These are phyloP conservation scores for Phytophthora nicotianae DNA, from an alignment of 352 stramenopile genomes.

Conservation along the genomic window DNA sequence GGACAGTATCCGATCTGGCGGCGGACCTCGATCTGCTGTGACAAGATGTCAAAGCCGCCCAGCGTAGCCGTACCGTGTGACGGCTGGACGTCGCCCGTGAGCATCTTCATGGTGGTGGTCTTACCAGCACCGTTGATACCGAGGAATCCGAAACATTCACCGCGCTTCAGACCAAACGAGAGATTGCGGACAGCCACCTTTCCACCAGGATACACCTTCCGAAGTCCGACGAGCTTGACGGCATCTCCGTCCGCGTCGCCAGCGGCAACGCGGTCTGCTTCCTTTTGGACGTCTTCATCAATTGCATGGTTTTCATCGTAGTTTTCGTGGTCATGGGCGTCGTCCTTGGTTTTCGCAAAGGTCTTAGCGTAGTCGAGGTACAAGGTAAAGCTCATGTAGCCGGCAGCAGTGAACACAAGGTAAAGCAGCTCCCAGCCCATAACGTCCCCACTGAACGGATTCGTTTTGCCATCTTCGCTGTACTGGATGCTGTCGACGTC, in stretches of 20 bases:
- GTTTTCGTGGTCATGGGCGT: background rate
- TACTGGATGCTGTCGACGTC: slow-evolving; percentile 26
- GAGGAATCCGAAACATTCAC: slow-evolving; percentile 94
- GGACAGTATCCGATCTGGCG: slow-evolving; percentile 90
- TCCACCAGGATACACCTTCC: slow-evolving; percentile 49
- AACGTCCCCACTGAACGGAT: slow-evolving; percentile 52
- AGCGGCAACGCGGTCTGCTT: slow-evolving; percentile 33
- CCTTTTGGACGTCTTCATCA: slow-evolving; percentile 43
- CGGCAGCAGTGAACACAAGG: slow-evolving; percentile 18
- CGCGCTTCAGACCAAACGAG: slow-evolving; percentile 71
- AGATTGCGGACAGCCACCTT: slow-evolving; percentile 83
- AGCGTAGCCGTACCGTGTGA: slow-evolving; percentile 30
- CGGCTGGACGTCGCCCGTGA: slow-evolving; percentile 86
- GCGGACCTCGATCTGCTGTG: slow-evolving; percentile 57
- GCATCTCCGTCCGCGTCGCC: slow-evolving; percentile 35
- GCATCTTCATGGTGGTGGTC: slow-evolving; percentile 95
- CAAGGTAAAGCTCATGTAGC: slow-evolving; percentile 36
- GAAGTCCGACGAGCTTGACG: slow-evolving; percentile 38
- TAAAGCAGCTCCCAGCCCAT: slow-evolving; percentile 47
- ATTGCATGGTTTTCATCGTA: slow-evolving; percentile 12
- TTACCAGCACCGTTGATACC: slow-evolving; percentile 96
- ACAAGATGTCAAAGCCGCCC: slow-evolving; percentile 60
- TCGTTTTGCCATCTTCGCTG: slow-evolving; percentile 35
- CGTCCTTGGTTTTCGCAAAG: slow-evolving; percentile 33
- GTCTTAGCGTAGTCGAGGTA: slow-evolving; percentile 39